A percentile compares a stretch with the other conserved stretches of the same genome.
These are phyloP conservation scores for Ophiocordyceps camponoti-saundersi DNA, from an alignment of 2,329 filamentous ascomycete genomes.

Conservation along the genomic window DNA sequence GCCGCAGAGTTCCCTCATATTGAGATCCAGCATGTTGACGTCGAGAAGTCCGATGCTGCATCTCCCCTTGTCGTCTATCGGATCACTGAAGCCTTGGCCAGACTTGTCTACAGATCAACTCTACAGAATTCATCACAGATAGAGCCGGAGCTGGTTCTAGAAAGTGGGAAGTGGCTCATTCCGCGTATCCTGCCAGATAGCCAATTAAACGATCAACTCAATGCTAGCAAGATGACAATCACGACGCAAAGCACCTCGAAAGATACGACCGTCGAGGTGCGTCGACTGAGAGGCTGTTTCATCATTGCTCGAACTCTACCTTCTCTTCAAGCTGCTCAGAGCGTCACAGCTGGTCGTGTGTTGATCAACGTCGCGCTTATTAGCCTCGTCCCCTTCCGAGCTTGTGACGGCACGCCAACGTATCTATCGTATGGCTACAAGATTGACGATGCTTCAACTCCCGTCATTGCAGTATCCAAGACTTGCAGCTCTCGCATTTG, in stretches of 20 bases:
- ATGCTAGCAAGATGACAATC: not conserved
- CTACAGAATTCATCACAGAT: not conserved
- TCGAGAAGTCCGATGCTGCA: not conserved
- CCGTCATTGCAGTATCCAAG: not conserved
- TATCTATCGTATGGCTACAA: not conserved
- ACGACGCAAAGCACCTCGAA: not conserved
- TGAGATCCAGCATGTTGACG: slow-evolving; percentile 1
- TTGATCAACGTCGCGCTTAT: not conserved
- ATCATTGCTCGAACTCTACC: not conserved
- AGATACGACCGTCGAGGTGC: not conserved
- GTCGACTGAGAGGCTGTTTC: not conserved
- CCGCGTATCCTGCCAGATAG: not conserved
- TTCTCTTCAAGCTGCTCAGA: not conserved
- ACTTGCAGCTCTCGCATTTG: not conserved
- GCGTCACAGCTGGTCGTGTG: not conserved
- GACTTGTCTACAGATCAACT: not conserved
- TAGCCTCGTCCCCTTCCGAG: not conserved
- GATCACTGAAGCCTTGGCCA: not conserved
- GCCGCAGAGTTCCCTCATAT: slow-evolving; percentile 1
- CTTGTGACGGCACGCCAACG: not conserved
- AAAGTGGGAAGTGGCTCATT: not conserved
- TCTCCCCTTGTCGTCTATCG: not conserved
- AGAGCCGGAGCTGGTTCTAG: not conserved
- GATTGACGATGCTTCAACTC: not conserved
- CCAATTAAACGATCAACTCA: not conserved